Evolutionary conservation across 352 stramenopile genomes (phyloP), one percentile per base, ranked within the genome.

Genomic region (Globisporangium takayamanum): DNA sequence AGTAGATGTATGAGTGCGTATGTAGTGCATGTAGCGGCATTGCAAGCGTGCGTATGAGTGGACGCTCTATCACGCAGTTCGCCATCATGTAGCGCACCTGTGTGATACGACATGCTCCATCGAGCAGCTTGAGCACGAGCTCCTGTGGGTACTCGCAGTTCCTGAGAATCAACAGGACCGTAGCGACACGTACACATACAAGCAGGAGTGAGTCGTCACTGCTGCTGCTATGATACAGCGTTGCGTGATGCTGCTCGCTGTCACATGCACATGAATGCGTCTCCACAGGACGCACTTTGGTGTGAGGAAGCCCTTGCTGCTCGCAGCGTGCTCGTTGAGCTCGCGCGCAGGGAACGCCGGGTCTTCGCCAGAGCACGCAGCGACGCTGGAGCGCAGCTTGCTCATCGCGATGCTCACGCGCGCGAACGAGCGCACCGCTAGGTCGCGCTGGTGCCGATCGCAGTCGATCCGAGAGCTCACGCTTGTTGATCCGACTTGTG

Each of bases 91-190:
- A 39, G 33, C 14, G 8, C 37, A 89, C 54, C 70, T 96, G 87
- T 15, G 73, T 87, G 49, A 97, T 15, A 26, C 83, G 71, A 28
- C 77, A 79, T n/a, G 69, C 55, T 10, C 86, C 87, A 20, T 90
- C 78, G 4, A 62, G n/a, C 42, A 97, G 73, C 48, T 80, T 68
- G 37, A 98, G 72, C 26, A 95, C 83, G 20, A 98, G 61, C 68
- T 98, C 92, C 61, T 97, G 89, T n/a, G 92, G 92, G 60, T 96
- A 98, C 59, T 92, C 76, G 69, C 89, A 97, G 66, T 96, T 97
- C 48, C 86, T 94, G 50, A 22, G 22, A 22, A 22, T 22, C 22
- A 22, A 22, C 15, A 20, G 15, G 5, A 18, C 5, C 6, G 18
- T 3, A n/a, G 8, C 5, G 14, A 2, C 14, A 46, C 16, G 22